Base-by-base conservation (phyloP, 306 rosid genomes). In the Glycyrrhiza uralensis region DNA sequence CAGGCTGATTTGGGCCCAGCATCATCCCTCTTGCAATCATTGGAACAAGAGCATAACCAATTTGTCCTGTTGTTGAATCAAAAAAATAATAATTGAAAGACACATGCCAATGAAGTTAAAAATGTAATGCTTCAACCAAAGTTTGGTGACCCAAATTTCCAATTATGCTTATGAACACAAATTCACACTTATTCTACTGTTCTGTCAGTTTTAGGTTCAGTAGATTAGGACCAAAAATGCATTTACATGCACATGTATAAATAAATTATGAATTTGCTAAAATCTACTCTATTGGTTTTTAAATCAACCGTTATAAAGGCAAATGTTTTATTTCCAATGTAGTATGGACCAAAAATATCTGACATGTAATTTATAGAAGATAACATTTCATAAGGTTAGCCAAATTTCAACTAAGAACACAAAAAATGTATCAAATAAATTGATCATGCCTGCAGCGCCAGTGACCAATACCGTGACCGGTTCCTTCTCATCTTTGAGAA, bases 371-470 rank as follows among this genome's bases (percentile, higher is more conserved):
- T n/a, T 12, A 20, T 69, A 69, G 4, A 35, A 42, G 50, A 35
- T 51, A 58, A 42, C 14, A 71, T 75, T 7, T 39, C 24, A 24
- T 30, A 65, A 28, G 19, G 17, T 24, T 38, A 38, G 36, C 6
- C 28, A 64, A 62, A 75, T 2, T 9, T 19, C 18, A 65, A n/a
- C 4, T 33, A 22, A 47, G 24, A 67, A 33, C 52, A 20, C 13
- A 39, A 60, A n/a, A 60, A 36, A 38, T 63, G 24, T 24, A 74
- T 33, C 4, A 59, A 33, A 71, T 13, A 36, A 45, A 73, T 57
- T 4, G 76, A 23, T 23, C 92, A 68, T 91, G 91, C 96, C 95
- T 87, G 92, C 85, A 71, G 96, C 97, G 35, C 96, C 96, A 1
- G 92, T 89, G 81, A 93, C 87, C 81, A 93, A 85, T 1, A 93